Percentiles rank a stretch among this genome's conserved stretches.
Evolutionary conservation across 352 stramenopile species (phyloP).

Genomic region (Elongisporangium undulatum): DNA sequence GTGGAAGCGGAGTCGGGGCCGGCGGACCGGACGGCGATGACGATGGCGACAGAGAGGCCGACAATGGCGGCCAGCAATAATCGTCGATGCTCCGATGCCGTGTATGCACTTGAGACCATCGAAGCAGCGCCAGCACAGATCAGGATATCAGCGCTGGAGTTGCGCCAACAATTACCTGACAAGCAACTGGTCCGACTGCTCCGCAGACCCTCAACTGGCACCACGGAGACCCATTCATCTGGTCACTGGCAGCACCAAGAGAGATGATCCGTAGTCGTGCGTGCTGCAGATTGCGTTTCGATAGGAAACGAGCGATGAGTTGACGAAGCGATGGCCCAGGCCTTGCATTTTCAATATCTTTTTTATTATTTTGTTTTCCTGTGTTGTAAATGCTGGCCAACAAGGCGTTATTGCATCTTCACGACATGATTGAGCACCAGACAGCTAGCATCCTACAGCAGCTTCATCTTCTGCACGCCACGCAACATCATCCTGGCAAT

Average conservation of each 20-base stretch:
- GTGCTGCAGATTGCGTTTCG: neutral
- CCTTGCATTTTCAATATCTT: neutral
- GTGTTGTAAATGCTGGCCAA: neutral
- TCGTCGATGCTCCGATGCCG: neutral
- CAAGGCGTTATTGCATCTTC: neutral
- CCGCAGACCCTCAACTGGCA: neutral
- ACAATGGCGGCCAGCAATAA: conserved; percentile 18
- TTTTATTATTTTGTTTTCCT: neutral
- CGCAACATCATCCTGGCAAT: conserved; percentile 45
- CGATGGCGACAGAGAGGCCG: conserved; percentile 14
- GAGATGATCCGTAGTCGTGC: neutral
- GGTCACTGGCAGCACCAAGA: neutral
- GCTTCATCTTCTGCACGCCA: conserved; percentile 80
- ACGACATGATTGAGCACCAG: neutral
- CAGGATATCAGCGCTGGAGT: too few species aligned
- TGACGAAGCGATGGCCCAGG: neutral
- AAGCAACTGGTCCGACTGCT: neutral
- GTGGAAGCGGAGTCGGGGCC: conserved; percentile 2
- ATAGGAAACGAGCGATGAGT: neutral
- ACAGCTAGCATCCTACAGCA: conserved; percentile 37
- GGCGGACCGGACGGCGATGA: conserved; percentile 7
- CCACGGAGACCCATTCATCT: neutral
- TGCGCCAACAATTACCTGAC: too few species aligned
- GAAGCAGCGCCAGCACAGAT: too few species aligned
- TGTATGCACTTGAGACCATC: neutral